phyloP scores from a whole-genome alignment of 202 grass and related monocot genomes.

The Setaria viridis region DNA sequence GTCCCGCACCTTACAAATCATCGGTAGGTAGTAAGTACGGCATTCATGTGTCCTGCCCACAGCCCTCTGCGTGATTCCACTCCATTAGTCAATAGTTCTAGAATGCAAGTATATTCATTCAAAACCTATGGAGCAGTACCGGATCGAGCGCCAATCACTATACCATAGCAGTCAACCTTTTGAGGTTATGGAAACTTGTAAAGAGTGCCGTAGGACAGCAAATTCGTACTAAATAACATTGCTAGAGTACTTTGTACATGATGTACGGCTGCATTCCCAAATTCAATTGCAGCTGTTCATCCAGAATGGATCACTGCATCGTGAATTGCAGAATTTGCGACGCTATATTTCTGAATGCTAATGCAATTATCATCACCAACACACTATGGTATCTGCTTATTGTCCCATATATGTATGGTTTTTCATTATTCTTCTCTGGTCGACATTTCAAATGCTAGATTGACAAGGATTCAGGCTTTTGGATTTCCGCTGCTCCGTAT shows the following conservation, averaged over 20 bases:
- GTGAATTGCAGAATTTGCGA: too few relatives aligned
- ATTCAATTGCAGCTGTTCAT: not conserved
- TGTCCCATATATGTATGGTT: not conserved
- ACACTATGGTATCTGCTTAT: not conserved
- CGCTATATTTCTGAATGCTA: not conserved
- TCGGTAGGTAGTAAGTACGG: not conserved
- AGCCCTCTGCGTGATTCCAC: not conserved
- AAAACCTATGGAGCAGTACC: not conserved
- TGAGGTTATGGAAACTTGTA: not conserved
- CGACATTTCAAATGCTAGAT: slow-evolving; percentile 2
- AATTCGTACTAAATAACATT: not conserved
- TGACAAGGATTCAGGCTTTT: not conserved
- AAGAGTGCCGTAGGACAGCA: not conserved
- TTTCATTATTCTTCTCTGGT: slow-evolving; percentile 12
- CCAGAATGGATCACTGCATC: not conserved
- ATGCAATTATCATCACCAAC: not conserved
- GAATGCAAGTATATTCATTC: not conserved
- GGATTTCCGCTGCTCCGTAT: not conserved
- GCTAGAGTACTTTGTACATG: not conserved
- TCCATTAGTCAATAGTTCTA: not conserved
- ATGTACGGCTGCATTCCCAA: slow-evolving; percentile 4
- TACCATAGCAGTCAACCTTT: not conserved
- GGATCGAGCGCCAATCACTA: not conserved
- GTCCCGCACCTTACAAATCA: not conserved
- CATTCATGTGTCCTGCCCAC: not conserved